Conservation (phyloP, 73 alveolate genomes). For the Halteria grandinella region DNA sequence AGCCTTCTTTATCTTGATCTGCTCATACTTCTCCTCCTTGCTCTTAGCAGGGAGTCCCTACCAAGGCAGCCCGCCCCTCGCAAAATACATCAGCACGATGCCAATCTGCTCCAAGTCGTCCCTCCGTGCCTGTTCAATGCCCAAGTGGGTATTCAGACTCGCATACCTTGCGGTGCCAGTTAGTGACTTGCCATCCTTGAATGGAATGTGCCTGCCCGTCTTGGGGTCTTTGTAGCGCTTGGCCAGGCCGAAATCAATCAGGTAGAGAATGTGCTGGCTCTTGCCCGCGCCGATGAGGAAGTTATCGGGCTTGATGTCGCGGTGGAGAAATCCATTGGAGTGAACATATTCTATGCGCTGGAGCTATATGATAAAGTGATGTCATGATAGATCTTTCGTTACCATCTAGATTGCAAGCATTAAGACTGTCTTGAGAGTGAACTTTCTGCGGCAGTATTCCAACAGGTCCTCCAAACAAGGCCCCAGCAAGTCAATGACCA, state of each 20-base stretch:
- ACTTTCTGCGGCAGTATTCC: slow-evolving; percentile 87
- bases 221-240: slow-evolving; percentile 59
- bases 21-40: slow-evolving; percentile 79
- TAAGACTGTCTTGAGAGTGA: slow-evolving; percentile 88
- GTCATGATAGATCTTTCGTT: neutral
- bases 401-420: slow-evolving; percentile 88
- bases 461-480: slow-evolving; percentile 96
- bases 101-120: slow-evolving; percentile 89
- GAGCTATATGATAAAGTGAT: slow-evolving; percentile 3
- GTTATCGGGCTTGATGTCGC: slow-evolving; percentile 98
- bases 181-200: slow-evolving; percentile 59
- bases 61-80: slow-evolving; percentile 94
- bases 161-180: slow-evolving; percentile 78
- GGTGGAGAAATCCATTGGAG: slow-evolving; percentile 91
- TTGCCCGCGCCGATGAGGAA: slow-evolving; percentile 86
- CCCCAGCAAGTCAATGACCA: slow-evolving; percentile 97
- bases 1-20: slow-evolving; percentile 64
- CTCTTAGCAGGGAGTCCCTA: slow-evolving; percentile 82
- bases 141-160: slow-evolving; percentile 82
- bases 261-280: slow-evolving; percentile 25
- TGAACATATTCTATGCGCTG: slow-evolving; percentile 93
- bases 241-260: slow-evolving; percentile 58
- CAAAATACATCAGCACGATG: slow-evolving; percentile 82
- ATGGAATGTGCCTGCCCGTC: slow-evolving; percentile 65
- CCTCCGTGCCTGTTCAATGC: slow-evolving; percentile 85